Evolutionary conservation across 441 rosid genomes (phyloP).

Genomic region (Brassica hybrid): DNA sequence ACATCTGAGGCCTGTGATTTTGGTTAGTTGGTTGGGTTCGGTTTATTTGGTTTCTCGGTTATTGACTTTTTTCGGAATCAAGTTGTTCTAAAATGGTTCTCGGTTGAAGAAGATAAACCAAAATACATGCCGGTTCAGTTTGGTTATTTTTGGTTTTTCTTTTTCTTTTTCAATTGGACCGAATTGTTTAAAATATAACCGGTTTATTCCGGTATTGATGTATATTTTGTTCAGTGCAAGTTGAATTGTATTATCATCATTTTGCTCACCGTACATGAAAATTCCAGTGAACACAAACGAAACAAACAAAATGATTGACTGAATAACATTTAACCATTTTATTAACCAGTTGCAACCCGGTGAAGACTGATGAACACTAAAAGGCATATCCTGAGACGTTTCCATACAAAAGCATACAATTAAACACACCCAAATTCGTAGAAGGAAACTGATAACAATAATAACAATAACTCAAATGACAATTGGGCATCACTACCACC

Average conservation of each 20-base stretch:
- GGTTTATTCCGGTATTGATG: too few relatives aligned
- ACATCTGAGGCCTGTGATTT: not conserved
- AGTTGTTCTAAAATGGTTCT: too few relatives aligned
- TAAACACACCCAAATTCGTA: not conserved
- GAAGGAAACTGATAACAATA: conserved; percentile 2
- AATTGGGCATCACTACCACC: conserved; percentile 20
- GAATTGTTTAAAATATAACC: too few relatives aligned
- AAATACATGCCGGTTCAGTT: too few relatives aligned
- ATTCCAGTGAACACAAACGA: not conserved
- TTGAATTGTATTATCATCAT: not conserved
- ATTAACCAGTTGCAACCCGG: conserved; percentile 32
- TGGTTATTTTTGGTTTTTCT: too few relatives aligned
- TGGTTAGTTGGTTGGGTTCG: not conserved
- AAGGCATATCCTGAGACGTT: conserved; percentile 29
- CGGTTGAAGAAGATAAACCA: too few relatives aligned
- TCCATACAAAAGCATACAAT: conserved; percentile 34
- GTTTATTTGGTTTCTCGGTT: too few relatives aligned
- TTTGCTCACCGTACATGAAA: not conserved
- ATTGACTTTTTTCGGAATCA: too few relatives aligned
- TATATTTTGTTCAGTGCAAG: not conserved
- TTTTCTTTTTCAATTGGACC: too few relatives aligned
- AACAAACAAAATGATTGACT: conserved; percentile 4
- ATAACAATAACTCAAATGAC: conserved; percentile 13
- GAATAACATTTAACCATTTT: conserved; percentile 24
- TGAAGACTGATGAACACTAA: conserved; percentile 17